Evolutionary conservation across 2,329 filamentous ascomycete genomes (phyloP).

Genomic region (Ophiocordyceps unilateralis): DNA sequence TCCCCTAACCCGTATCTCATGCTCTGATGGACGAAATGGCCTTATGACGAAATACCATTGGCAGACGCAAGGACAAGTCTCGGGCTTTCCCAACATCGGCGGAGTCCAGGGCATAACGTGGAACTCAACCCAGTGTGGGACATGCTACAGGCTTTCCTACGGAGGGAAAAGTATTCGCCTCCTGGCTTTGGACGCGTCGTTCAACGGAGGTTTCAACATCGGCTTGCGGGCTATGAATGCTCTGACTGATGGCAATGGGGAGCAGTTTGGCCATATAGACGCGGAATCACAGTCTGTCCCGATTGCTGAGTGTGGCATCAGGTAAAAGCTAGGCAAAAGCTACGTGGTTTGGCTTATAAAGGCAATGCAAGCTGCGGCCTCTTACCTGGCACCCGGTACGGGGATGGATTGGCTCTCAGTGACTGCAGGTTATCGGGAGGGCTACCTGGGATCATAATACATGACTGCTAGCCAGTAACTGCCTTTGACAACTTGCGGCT

Average conservation of each 20-base stretch:
- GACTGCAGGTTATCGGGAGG: too few relatives aligned
- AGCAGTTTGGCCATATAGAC: neutral
- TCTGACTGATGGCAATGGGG: neutral
- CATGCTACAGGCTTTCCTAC: neutral
- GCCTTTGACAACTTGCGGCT: too few relatives aligned
- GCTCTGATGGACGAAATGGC: neutral
- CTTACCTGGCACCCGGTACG: too few relatives aligned
- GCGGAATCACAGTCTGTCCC: neutral
- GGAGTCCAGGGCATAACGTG: neutral
- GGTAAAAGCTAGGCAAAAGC: neutral
- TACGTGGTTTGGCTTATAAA: too few relatives aligned
- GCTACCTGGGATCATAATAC: too few relatives aligned
- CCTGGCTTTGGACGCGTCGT: neutral
- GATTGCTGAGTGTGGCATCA: neutral
- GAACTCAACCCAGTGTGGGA: neutral
- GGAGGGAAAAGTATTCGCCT: neutral
- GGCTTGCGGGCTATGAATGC: neutral
- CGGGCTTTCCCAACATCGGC: neutral
- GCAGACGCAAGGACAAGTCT: neutral
- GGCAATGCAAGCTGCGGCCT: too few relatives aligned
- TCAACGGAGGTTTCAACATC: neutral
- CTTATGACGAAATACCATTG: neutral
- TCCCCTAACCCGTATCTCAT: neutral
- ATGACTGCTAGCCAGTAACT: too few relatives aligned
- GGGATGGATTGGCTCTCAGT: too few relatives aligned